Percentiles rank a stretch among this genome's conserved stretches.
phyloP scores from a whole-genome alignment of 2,329 filamentous ascomycete genomes.

The Colletotrichum eleusines region DNA sequence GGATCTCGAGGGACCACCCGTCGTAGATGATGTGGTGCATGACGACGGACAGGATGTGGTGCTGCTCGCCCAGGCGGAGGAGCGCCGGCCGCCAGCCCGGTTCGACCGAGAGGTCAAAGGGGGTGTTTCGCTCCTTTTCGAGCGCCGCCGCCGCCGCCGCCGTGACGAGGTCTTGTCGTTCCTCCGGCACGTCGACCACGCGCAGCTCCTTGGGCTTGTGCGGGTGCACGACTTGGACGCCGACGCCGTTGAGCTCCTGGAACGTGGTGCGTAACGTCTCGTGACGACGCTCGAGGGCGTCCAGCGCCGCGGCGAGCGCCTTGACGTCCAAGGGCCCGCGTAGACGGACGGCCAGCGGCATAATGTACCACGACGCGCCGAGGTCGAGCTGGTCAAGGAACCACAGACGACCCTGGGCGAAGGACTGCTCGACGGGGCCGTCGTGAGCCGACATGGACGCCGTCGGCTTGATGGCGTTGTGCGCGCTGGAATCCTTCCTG shows the following conservation, averaged over 20 bases:
- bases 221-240: constrained; percentile 14
- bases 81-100: constrained; percentile 9
- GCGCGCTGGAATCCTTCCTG: not conserved
- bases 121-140: not conserved
- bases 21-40: constrained; percentile 24
- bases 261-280: constrained; percentile 19
- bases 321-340: not conserved
- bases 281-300: not conserved
- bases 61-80: not conserved
- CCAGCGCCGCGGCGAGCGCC: not conserved
- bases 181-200: not conserved
- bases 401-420: constrained; percentile 14
- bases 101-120: not conserved
- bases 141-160: not conserved
- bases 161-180: too few species aligned
- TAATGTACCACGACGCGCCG: constrained; percentile 1
- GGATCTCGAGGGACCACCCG: constrained; percentile 6
- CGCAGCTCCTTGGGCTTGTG: not conserved
- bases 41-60: constrained; percentile 16
- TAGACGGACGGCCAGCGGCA: not conserved
- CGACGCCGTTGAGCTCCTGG: not conserved
- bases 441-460: too few species aligned
- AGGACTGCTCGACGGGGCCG: constrained; percentile 12
- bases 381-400: constrained; percentile 18
- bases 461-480: not conserved